Percentiles rank a stretch among this genome's conserved stretches.
Conservation (phyloP, 371 early-diverging fungal genomes). For the Paraphysoderma sedebokerense region DNA sequence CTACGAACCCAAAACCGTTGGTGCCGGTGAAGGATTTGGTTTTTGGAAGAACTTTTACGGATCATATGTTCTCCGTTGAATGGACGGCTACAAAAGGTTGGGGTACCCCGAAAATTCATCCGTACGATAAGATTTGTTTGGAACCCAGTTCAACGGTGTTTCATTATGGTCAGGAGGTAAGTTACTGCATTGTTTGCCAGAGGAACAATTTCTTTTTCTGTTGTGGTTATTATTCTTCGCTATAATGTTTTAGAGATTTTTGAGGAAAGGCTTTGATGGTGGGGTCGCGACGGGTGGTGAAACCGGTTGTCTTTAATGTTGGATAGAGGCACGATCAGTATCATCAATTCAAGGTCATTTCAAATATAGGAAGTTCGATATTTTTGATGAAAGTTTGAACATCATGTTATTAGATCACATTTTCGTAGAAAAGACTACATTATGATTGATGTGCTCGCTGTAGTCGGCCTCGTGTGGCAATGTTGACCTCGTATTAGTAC, state of each 20-base stretch:
- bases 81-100: slow-evolving; percentile 63
- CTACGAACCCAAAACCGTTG: slow-evolving; percentile 29
- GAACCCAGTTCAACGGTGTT: slow-evolving; percentile 80
- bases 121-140: slow-evolving; percentile 59
- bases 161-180: slow-evolving; percentile 72
- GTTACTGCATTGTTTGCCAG: neutral
- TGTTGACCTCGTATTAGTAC: too few relatives aligned
- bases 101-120: slow-evolving; percentile 51
- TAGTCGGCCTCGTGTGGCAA: too few relatives aligned
- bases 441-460: too few relatives aligned
- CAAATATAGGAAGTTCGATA: too few relatives aligned
- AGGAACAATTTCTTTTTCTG: neutral
- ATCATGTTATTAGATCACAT: too few relatives aligned
- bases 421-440: too few relatives aligned
- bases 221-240: neutral
- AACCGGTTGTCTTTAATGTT: too few relatives aligned
- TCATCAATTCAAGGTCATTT: too few relatives aligned
- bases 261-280: too few relatives aligned
- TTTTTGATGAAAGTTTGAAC: too few relatives aligned
- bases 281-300: too few relatives aligned
- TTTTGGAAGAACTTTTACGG: slow-evolving; percentile 79
- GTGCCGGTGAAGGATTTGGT: slow-evolving; percentile 58
- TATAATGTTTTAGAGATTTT: neutral
- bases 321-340: too few relatives aligned
- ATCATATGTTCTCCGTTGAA: slow-evolving; percentile 81